phyloP scores from a whole-genome alignment of 2,329 filamentous ascomycete species.

The Colletotrichum sp. region DNA sequence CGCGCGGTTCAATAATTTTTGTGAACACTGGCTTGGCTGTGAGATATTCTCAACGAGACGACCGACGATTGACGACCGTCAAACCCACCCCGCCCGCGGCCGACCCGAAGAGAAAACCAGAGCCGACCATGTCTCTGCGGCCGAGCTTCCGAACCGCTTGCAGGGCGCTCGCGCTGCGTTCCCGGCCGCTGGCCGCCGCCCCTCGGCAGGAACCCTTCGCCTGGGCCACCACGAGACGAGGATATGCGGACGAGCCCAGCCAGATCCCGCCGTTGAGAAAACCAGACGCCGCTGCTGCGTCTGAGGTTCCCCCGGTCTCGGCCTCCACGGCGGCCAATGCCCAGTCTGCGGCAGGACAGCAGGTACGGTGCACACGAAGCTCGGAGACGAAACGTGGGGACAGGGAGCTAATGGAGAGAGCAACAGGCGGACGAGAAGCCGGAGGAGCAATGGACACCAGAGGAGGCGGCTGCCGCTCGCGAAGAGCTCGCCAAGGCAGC shows the following conservation, averaged over 20 bases:
- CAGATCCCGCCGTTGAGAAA: neutral
- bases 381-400: neutral
- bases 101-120: neutral
- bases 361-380: neutral
- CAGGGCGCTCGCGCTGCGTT: slow-evolving; percentile 44
- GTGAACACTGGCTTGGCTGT: neutral
- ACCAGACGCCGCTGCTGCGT: neutral
- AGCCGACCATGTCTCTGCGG: slow-evolving; percentile 56
- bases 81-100: neutral
- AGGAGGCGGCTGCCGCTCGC: slow-evolving; percentile 8
- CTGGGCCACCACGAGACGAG: slow-evolving; percentile 26
- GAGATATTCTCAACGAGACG: neutral
- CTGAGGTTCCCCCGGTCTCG: neutral
- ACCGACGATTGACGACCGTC: neutral
- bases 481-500: slow-evolving; percentile 9
- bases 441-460: slow-evolving; percentile 10
- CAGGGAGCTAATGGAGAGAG: neutral
- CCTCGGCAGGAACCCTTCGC: slow-evolving; percentile 28
- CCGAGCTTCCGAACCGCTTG: slow-evolving; percentile 52
- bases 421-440: neutral
- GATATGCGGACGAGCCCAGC: slow-evolving; percentile 30
- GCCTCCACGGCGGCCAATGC: neutral
- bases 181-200: slow-evolving; percentile 37
- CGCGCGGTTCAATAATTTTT: slow-evolving; percentile 20
- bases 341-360: neutral